Evolutionary conservation across 2,329 filamentous ascomycete species (phyloP).

Genomic region (Penicillium crustosum): DNA sequence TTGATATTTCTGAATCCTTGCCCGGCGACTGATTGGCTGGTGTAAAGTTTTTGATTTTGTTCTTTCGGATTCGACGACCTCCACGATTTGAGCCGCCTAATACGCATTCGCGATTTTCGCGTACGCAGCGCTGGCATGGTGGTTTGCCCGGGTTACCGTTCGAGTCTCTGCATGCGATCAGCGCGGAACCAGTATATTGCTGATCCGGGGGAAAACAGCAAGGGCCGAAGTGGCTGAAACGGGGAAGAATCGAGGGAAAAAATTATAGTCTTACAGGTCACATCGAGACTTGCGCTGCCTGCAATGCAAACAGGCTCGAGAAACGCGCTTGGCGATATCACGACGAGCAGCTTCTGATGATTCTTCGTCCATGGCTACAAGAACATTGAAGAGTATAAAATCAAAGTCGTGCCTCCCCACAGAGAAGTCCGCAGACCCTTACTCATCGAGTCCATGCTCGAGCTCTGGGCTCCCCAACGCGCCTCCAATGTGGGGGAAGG

Average conservation of each 20-base stretch:
- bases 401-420: conserved; percentile 7
- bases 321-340: conserved; percentile 46
- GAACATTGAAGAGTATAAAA: conserved; percentile 2
- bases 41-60: conserved; percentile 43
- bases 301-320: conserved; percentile 51
- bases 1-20: conserved; percentile 30
- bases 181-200: conserved; percentile 8
- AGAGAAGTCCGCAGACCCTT: conserved; percentile 13
- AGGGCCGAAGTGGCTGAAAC: not conserved
- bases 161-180: conserved; percentile 21
- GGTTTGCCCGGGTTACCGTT: conserved; percentile 40
- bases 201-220: conserved; percentile 8
- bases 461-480: too few relatives aligned
- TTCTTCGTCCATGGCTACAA: conserved; percentile 5
- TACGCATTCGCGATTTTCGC: conserved; percentile 59
- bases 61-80: conserved; percentile 58
- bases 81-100: conserved; percentile 61
- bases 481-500: too few relatives aligned
- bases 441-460: conserved; percentile 17
- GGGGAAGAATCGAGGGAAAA: not conserved
- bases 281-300: conserved; percentile 53
- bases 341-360: conserved; percentile 9
- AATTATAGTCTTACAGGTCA: conserved; percentile 47
- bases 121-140: conserved; percentile 59
- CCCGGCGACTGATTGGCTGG: conserved; percentile 27